phyloP scores from a whole-genome alignment of 768 basidiomycete species.

The Lactifluus pinguis region DNA sequence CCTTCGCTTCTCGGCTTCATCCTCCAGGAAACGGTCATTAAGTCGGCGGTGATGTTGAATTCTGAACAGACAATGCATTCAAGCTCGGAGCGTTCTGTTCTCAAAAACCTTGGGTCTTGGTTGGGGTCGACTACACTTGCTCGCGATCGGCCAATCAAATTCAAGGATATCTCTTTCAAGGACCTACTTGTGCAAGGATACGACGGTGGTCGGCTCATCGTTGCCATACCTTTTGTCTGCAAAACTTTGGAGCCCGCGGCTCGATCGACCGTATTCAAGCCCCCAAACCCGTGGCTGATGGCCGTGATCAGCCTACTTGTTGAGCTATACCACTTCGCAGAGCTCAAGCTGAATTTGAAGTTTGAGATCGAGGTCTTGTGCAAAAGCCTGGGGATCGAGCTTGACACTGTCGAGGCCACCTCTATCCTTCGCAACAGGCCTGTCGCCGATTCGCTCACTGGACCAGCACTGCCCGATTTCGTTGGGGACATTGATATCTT shows the following conservation, averaged over 20 bases:
- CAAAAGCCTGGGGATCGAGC: conserved; percentile 80
- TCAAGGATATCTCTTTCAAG: conserved; percentile 93
- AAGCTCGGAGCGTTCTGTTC: conserved; percentile 69
- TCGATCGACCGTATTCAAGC: conserved; percentile 86
- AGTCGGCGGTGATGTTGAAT: conserved; percentile 80
- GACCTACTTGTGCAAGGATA: conserved; percentile 95
- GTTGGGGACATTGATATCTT: conserved; percentile 72
- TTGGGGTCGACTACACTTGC: conserved; percentile 90
- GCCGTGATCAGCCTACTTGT: conserved; percentile 85
- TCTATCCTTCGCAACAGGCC: conserved; percentile 75
- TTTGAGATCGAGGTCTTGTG: conserved; percentile 98
- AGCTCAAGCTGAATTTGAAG: conserved; percentile 92
- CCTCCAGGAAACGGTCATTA: conserved; percentile 88
- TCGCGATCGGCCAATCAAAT: conserved; percentile 83
- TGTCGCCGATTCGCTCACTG: conserved; percentile 44
- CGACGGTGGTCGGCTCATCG: conserved; percentile 81
- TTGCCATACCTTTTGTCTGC: conserved; percentile 97
- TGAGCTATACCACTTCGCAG: conserved; percentile 96
- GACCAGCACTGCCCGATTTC: conserved; percentile 67
- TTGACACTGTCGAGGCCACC: conserved; percentile 78
- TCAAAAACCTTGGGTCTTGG: conserved; percentile 96
- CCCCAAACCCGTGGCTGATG: conserved; percentile 98
- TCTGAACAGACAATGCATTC: conserved; percentile 84
- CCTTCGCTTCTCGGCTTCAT: conserved; percentile 63
- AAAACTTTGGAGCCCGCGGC: conserved; percentile 88